Evolutionary conservation across 768 basidiomycete species (phyloP).

Genomic region (Agaricus bisporus): DNA sequence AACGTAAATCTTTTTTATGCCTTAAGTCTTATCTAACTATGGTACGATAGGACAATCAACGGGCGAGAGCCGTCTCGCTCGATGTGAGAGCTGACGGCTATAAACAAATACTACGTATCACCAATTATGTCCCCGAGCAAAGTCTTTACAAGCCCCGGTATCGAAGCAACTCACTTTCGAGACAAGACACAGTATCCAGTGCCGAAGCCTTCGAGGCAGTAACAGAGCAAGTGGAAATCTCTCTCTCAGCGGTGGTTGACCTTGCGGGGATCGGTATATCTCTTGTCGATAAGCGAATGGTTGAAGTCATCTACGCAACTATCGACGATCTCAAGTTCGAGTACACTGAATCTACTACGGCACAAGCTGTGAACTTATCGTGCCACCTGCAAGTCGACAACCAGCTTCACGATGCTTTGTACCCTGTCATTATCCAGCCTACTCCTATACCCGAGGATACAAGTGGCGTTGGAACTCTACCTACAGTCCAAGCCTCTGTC

Average conservation of each 20-base stretch:
- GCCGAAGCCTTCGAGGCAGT: constrained; percentile 84
- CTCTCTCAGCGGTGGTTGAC: constrained; percentile 63
- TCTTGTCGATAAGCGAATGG: constrained; percentile 77
- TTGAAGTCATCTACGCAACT: constrained; percentile 88
- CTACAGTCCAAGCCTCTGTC: constrained; percentile 83
- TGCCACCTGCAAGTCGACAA: constrained; percentile 96
- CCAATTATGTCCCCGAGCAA: constrained; percentile 76
- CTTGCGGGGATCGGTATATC: constrained; percentile 92
- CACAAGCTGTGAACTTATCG: constrained; percentile 74
- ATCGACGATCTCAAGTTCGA: constrained; percentile 76
- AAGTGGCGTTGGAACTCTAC: constrained; percentile 72
- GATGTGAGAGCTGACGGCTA: constrained; percentile 89
- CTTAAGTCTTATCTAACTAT: neutral
- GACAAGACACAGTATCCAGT: constrained; percentile 68
- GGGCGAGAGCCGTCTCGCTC: constrained; percentile 68
- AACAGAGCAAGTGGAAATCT: constrained; percentile 63
- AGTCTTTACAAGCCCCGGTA: constrained; percentile 84
- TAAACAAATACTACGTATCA: constrained; percentile 81
- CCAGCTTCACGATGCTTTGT: constrained; percentile 93
- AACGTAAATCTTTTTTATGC: constrained; percentile 36
- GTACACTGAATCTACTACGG: constrained; percentile 71
- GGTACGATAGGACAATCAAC: constrained; percentile 41
- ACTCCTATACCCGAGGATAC: constrained; percentile 78
- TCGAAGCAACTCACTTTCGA: constrained; percentile 37
- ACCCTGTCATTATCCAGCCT: constrained; percentile 92